Conservation (phyloP, 2,329 filamentous ascomycete species). For the Penicillium expansum region DNA sequence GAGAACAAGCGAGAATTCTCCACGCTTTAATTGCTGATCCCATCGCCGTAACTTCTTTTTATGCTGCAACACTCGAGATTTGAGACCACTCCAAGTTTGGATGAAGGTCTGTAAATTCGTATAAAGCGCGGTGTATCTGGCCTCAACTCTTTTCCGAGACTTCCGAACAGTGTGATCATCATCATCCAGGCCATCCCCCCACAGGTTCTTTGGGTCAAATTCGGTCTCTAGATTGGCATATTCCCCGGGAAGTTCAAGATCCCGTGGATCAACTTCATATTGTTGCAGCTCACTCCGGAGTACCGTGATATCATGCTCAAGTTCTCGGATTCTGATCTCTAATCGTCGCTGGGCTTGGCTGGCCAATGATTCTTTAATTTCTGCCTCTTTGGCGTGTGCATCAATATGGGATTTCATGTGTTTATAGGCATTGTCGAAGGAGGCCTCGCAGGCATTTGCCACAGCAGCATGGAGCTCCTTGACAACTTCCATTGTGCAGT, state of each 20-base stretch:
- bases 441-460: constrained; percentile 25
- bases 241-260: constrained; percentile 6
- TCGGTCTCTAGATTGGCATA: constrained; percentile 8
- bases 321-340: constrained; percentile 16
- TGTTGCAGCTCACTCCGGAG: constrained; percentile 24
- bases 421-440: constrained; percentile 30
- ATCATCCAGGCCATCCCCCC: constrained; percentile 21
- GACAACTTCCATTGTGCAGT: constrained; percentile 30
- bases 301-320: constrained; percentile 23
- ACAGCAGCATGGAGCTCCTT: constrained; percentile 32
- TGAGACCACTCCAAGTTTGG: constrained; percentile 29
- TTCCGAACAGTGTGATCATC: constrained; percentile 16
- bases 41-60: constrained; percentile 35
- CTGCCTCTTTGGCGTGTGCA: constrained; percentile 21
- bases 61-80: constrained; percentile 31
- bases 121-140: constrained; percentile 36
- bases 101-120: constrained; percentile 28
- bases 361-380: constrained; percentile 21
- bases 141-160: constrained; percentile 20
- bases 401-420: constrained; percentile 28
- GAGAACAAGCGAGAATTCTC: constrained; percentile 32
- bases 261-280: constrained; percentile 10
- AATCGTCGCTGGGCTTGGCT: constrained; percentile 20
- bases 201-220: constrained; percentile 14
- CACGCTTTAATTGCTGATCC: constrained; percentile 28